Conservation (phyloP, 768 basidiomycete genomes). For the Termitomyces heimii region DNA sequence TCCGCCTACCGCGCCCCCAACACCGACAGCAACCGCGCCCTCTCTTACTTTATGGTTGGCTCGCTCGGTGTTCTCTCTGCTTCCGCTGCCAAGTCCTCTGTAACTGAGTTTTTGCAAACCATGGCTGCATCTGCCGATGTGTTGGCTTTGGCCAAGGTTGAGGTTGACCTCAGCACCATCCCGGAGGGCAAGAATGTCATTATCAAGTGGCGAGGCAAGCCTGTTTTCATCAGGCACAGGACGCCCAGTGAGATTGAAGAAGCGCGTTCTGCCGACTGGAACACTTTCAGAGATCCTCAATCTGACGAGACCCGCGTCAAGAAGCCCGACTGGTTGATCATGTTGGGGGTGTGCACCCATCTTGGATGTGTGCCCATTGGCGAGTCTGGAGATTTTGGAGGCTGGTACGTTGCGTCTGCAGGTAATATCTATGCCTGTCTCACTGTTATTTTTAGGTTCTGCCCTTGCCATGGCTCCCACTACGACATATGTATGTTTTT, state of each 20-base stretch:
- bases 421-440: not conserved
- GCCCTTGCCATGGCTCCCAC: constrained; percentile 98
- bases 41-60: constrained; percentile 89
- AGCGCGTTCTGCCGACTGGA: constrained; percentile 81
- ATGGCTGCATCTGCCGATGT: constrained; percentile 99
- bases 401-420: constrained; percentile 61
- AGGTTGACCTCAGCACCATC: constrained; percentile 83
- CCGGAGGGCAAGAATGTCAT: constrained; percentile 97
- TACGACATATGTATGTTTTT: constrained; percentile 82
- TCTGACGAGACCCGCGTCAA: constrained; percentile 83
- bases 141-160: constrained; percentile 95
- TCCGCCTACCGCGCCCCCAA: constrained; percentile 71
- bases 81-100: constrained; percentile 88
- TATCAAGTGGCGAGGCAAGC: constrained; percentile 99
- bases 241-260: constrained; percentile 90
- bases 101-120: constrained; percentile 90
- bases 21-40: constrained; percentile 60
- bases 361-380: constrained; percentile 98
- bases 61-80: constrained; percentile 91
- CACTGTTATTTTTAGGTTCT: constrained; percentile 53
- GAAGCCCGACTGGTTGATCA: constrained; percentile 95
- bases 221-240: constrained; percentile 97
- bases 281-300: constrained; percentile 87
- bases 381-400: constrained; percentile 94
- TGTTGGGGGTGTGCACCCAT: constrained; percentile 94